Base-by-base conservation (phyloP, 106 monocot genomes). In the Posidonia australis region DNA sequence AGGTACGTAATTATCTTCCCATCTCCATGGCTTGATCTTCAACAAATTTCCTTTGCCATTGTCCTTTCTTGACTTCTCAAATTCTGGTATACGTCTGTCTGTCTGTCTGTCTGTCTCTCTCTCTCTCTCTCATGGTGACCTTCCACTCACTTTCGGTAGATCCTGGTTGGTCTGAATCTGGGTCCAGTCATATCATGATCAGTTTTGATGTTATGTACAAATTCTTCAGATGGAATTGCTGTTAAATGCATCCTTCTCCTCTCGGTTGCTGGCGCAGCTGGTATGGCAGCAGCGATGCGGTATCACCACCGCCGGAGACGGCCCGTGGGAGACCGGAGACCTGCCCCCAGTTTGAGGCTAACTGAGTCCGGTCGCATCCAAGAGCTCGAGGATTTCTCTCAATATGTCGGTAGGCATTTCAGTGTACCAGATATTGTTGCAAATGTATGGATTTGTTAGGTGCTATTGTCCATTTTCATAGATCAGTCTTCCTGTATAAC, bases 361-460 rank as follows among this genome's bases (percentile, higher is more conserved):
- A 46, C 70, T 19, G 64, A 74, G 22, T 81, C 77, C 28, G 86
- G 86, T 13, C 62, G 79, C 19, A 62, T 81, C 31, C 70, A 72
- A 49, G 60, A 92, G 31, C 66, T 84, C 26, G 86, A 92, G 68
- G 62, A 49, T 54, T 92, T 92, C 83, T 60, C 86, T 7, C 62
- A 76, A 18, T 92, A 92, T 36, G 81, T 92, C 36, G 91, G 91
- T 92, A 72, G 0, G 26, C 13, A 11, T 23, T 12, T 47, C 30
- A 10, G 13, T 9, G 52, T 3, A n/a, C 59, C 13, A 22, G 41
- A 9, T 1, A 20, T 20, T 25, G 16, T 1, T 29, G 10, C n/a
- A 31, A 12, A 23, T 29, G 20, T 7, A 10, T 13, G n/a, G 36
- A 55, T 47, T 11, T 26, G 17, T 30, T 51, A n/a, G n/a, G n/a